Conservation (phyloP, 2,329 filamentous ascomycete species). For the Xylaria sp. region DNA sequence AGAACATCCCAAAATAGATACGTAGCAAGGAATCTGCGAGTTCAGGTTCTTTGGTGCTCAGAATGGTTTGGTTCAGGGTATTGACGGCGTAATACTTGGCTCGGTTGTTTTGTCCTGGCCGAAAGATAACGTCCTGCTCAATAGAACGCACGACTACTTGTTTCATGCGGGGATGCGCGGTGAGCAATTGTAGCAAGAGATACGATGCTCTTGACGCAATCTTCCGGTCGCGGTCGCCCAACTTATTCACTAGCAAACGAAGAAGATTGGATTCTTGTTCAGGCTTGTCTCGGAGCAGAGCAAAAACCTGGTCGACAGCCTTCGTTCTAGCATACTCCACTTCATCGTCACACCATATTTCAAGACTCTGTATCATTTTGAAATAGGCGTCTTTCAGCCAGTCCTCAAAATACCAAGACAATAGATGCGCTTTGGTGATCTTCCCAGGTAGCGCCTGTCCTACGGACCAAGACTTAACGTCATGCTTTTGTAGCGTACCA, state of each 20-base stretch:
- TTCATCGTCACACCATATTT: slow-evolving; percentile 93
- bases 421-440: slow-evolving; percentile 76
- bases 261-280: slow-evolving; percentile 96
- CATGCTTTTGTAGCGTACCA: slow-evolving; percentile 68
- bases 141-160: slow-evolving; percentile 81
- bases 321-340: slow-evolving; percentile 90
- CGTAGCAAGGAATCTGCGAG: slow-evolving; percentile 81
- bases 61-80: slow-evolving; percentile 93
- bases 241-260: slow-evolving; percentile 90
- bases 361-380: slow-evolving; percentile 87
- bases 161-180: slow-evolving; percentile 93
- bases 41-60: slow-evolving; percentile 81
- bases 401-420: slow-evolving; percentile 91
- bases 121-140: slow-evolving; percentile 85
- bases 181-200: slow-evolving; percentile 87
- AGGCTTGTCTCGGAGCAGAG: slow-evolving; percentile 90
- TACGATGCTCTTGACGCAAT: slow-evolving; percentile 94
- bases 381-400: slow-evolving; percentile 96
- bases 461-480: slow-evolving; percentile 65
- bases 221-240: slow-evolving; percentile 93
- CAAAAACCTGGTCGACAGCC: slow-evolving; percentile 89
- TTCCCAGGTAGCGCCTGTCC: slow-evolving; percentile 75
- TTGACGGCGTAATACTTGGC: slow-evolving; percentile 97
- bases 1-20: slow-evolving; percentile 92
- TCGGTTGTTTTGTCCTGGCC: slow-evolving; percentile 83